phyloP scores from a whole-genome alignment of 1,284 basidiomycete genomes.

The Anthracocystis setariae region DNA sequence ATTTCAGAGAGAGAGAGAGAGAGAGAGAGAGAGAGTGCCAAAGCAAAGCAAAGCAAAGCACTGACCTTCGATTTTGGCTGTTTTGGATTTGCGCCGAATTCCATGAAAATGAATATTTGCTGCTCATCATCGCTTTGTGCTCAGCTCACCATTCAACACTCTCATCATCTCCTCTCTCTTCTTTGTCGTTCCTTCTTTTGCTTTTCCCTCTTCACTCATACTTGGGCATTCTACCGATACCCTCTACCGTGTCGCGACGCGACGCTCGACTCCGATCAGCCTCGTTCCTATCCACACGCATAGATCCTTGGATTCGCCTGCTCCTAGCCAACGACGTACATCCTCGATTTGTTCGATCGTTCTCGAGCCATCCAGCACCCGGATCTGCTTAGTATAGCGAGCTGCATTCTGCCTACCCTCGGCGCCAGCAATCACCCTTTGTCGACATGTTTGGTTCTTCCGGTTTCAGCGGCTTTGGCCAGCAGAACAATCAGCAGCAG shows the following conservation, averaged over 20 bases:
- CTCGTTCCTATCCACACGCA: no score
- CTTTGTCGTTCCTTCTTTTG: not conserved
- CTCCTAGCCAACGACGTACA: no score
- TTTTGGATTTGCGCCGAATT: not conserved
- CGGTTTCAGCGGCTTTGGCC: conserved; percentile 60
- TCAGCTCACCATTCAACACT: not conserved
- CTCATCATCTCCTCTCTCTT: not conserved
- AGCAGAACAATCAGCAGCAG: conserved; percentile 57
- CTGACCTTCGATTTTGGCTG: conserved; percentile 10
- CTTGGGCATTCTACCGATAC: no score
- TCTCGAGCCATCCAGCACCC: no score
- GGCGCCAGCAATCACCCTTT: not conserved
- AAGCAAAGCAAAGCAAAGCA: conserved; percentile 6
- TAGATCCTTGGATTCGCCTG: no score
- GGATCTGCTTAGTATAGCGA: not conserved
- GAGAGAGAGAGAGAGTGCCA: no score
- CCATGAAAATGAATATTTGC: conserved; percentile 3
- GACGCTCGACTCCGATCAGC: no score
- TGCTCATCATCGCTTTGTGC: conserved; percentile 1
- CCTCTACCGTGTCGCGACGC: no score
- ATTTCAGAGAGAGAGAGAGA: conserved; percentile 5
- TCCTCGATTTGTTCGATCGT: not conserved
- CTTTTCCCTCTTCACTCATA: not conserved
- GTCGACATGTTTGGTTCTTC: conserved; percentile 55
- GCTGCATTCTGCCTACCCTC: not conserved